These are phyloP conservation scores for Coniochaeta sp. DNA, from an alignment of 2,329 filamentous ascomycete genomes.

Conservation along the genomic window DNA sequence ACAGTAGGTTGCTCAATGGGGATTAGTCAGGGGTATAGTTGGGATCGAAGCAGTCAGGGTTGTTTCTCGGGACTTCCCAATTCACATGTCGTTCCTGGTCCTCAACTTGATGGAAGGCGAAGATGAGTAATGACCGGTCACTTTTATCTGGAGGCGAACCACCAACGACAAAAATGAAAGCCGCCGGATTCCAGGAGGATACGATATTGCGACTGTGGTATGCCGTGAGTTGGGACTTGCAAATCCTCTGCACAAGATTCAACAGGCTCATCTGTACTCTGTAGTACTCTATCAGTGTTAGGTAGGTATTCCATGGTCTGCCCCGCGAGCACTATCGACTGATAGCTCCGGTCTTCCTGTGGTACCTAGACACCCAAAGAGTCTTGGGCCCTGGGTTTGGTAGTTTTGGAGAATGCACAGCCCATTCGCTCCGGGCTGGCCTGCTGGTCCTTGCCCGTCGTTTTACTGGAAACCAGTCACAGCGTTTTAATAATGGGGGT, in stretches of 20 bases:
- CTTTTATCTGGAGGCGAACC: background rate
- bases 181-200: background rate
- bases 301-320: no score
- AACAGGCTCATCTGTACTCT: no score
- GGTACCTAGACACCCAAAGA: background rate
- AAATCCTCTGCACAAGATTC: no score
- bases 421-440: background rate
- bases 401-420: background rate
- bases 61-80: background rate
- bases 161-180: background rate
- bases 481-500: conserved; percentile 15
- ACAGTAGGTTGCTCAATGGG: background rate
- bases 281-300: no score
- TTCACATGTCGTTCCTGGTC: background rate
- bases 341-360: background rate
- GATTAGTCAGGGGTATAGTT: background rate
- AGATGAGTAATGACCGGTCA: background rate
- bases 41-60: background rate
- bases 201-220: background rate
- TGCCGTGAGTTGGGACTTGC: no score
- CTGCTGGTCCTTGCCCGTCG: background rate
- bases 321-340: background rate
- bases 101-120: no score
- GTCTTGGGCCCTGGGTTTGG: background rate
- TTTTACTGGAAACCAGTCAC: conserved; percentile 10